These are phyloP conservation scores for Morella rubra DNA, from an alignment of 306 rosid genomes.

Conservation along the genomic window DNA sequence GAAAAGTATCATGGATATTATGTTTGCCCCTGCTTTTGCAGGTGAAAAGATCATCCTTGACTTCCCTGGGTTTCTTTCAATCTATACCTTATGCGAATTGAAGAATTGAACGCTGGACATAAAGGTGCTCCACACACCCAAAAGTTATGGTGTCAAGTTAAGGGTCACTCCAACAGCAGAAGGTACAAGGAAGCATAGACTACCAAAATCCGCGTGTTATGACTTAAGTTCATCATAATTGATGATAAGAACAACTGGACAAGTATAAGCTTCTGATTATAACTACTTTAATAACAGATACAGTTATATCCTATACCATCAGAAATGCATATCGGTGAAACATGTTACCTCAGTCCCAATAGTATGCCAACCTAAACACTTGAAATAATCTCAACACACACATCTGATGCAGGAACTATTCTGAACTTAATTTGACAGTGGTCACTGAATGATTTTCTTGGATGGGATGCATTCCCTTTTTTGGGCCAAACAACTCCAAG, in stretches of 20 bases:
- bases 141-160: not conserved
- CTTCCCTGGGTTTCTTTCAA: not conserved
- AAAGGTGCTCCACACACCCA: not conserved
- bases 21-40: conserved; percentile 1
- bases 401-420: not conserved
- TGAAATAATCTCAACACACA: not conserved
- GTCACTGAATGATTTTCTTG: not conserved
- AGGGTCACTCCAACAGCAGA: not conserved
- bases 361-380: not conserved
- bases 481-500: not conserved
- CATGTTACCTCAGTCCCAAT: not conserved
- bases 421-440: not conserved
- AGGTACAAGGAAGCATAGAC: not conserved
- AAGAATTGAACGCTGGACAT: not conserved
- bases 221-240: not conserved
- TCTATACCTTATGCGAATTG: not conserved
- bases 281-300: not conserved
- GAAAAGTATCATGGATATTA: not conserved
- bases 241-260: not conserved
- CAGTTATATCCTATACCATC: not conserved
- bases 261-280: not conserved
- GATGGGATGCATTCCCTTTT: not conserved
- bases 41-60: not conserved
- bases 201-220: not conserved
- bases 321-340: not conserved